phyloP scores from a whole-genome alignment of 2,329 filamentous ascomycete species.

The Stachybotrys echinatus region DNA sequence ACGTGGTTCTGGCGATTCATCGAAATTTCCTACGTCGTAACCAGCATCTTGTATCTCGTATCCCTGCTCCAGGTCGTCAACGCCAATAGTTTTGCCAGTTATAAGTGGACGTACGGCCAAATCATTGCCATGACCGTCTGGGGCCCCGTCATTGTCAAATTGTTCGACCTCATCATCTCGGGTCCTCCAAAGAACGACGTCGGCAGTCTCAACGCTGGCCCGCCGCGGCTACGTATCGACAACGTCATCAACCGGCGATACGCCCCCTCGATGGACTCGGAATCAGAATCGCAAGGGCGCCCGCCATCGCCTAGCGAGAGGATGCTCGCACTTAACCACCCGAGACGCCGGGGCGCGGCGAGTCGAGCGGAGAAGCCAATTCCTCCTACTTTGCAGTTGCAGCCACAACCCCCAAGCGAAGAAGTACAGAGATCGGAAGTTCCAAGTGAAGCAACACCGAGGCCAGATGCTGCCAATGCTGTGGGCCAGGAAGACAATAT shows the following conservation, averaged over 20 bases:
- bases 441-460: background rate
- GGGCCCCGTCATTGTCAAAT: slow-evolving; percentile 33
- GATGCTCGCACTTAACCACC: slow-evolving; percentile 2
- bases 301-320: slow-evolving; percentile 5
- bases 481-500: background rate
- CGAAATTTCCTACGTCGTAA: slow-evolving; percentile 28
- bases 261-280: slow-evolving; percentile 7
- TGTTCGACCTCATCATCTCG: slow-evolving; percentile 31
- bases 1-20: slow-evolving; percentile 27
- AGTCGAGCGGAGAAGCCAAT: background rate
- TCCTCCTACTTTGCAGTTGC: background rate
- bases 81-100: slow-evolving; percentile 27
- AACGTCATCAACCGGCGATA: slow-evolving; percentile 30
- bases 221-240: slow-evolving; percentile 31
- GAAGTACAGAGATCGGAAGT: background rate
- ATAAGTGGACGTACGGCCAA: slow-evolving; percentile 30
- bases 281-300: background rate
- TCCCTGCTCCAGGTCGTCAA: slow-evolving; percentile 29
- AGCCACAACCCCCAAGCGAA: background rate
- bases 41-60: slow-evolving; percentile 32
- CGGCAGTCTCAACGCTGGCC: slow-evolving; percentile 25
- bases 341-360: background rate
- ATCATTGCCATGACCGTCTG: slow-evolving; percentile 34
- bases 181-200: slow-evolving; percentile 31
- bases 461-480: background rate